Conservation (phyloP, 2,329 filamentous ascomycete genomes). For the Pseudogymnoascus destructans region DNA sequence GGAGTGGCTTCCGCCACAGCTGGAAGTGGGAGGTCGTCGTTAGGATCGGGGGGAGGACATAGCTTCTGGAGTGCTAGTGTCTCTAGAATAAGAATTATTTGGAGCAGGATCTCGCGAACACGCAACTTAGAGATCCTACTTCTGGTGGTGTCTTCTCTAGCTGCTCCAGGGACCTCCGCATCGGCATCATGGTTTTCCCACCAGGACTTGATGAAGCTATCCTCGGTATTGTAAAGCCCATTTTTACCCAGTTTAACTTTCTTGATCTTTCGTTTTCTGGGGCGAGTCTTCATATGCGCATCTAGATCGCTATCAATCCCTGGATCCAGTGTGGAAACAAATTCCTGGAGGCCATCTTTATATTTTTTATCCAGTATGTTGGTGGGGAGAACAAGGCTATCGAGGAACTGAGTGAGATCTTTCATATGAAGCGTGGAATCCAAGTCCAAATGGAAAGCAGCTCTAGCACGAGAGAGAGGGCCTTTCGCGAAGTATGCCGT, state of each 20-base stretch:
- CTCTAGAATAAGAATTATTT: slow-evolving; percentile 69
- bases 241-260: slow-evolving; percentile 56
- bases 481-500: slow-evolving; percentile 77
- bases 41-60: slow-evolving; percentile 28
- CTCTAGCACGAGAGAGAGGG: slow-evolving; percentile 60
- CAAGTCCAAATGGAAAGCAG: slow-evolving; percentile 51
- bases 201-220: slow-evolving; percentile 53
- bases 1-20: slow-evolving; percentile 20
- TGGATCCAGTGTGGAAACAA: slow-evolving; percentile 45
- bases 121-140: slow-evolving; percentile 52
- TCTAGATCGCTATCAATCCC: slow-evolving; percentile 35
- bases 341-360: slow-evolving; percentile 51
- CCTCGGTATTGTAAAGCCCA: slow-evolving; percentile 55
- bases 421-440: slow-evolving; percentile 46
- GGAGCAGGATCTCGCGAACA: slow-evolving; percentile 64
- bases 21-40: slow-evolving; percentile 21
- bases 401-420: slow-evolving; percentile 56
- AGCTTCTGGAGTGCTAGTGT: slow-evolving; percentile 54
- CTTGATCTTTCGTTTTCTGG: slow-evolving; percentile 42
- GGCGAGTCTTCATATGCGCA: slow-evolving; percentile 33
- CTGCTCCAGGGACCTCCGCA: slow-evolving; percentile 33
- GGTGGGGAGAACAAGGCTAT: slow-evolving; percentile 51
- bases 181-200: slow-evolving; percentile 50
- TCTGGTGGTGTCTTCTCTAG: slow-evolving; percentile 40
- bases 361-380: slow-evolving; percentile 68